Evolutionary conservation across 345 rosid species (phyloP).

Genomic region (Pistacia integerrima): DNA sequence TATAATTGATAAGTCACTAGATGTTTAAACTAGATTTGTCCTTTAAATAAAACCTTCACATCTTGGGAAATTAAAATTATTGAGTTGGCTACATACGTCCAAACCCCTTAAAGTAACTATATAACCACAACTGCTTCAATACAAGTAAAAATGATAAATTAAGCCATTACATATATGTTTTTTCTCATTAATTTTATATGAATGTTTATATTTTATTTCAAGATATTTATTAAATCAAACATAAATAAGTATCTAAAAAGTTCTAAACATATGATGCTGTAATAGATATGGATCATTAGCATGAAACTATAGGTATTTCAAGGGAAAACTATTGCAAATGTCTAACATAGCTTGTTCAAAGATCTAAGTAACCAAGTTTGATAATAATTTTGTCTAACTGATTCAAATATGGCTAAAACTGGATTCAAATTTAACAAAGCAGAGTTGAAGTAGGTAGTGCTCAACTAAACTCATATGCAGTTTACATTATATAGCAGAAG

Average conservation of each 20-base stretch:
- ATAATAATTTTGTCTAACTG: neutral
- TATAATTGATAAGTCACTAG: too few species aligned
- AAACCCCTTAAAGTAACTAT: too few species aligned
- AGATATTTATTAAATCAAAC: neutral
- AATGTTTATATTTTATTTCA: neutral
- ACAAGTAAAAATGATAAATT: too few species aligned
- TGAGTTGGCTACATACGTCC: too few species aligned
- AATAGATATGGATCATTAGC: neutral
- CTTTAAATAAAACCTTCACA: too few species aligned
- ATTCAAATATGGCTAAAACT: neutral
- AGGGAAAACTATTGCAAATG: neutral
- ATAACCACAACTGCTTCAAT: too few species aligned
- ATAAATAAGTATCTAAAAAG: neutral
- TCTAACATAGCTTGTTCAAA: neutral
- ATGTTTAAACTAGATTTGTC: too few species aligned
- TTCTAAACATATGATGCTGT: neutral
- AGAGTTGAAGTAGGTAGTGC: neutral
- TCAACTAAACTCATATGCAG: neutral
- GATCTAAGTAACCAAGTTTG: neutral
- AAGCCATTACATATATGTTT: neutral
- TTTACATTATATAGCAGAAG: neutral
- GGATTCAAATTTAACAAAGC: neutral
- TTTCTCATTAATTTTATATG: neutral
- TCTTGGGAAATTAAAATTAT: too few species aligned
- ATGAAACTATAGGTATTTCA: neutral